Conservation (phyloP, 2,329 filamentous ascomycete species). For the Ceratocystis smalleyi region DNA sequence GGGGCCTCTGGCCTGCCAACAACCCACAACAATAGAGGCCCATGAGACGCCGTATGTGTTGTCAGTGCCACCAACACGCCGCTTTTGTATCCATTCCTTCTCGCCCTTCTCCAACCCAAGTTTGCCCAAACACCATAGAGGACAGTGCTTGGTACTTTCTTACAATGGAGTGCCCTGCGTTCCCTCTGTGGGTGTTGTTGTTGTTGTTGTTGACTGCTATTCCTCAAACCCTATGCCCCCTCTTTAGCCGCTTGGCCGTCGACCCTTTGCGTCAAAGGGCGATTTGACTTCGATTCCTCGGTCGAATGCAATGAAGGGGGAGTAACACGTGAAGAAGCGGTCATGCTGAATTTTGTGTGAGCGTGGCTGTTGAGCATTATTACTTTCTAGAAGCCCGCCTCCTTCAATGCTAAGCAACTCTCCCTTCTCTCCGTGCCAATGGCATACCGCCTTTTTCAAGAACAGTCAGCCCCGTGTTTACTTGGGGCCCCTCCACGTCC, state of each 20-base stretch:
- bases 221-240: too few species aligned
- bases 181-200: too few species aligned
- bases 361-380: background rate
- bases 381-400: background rate
- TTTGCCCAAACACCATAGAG: too few species aligned
- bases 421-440: background rate
- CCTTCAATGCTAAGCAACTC: background rate
- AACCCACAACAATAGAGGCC: too few species aligned
- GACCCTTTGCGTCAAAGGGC: background rate
- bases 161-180: too few species aligned
- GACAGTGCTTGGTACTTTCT: too few species aligned
- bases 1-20: too few species aligned
- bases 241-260: background rate
- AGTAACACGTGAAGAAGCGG: background rate
- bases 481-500: background rate
- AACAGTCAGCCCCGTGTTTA: background rate
- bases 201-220: too few species aligned
- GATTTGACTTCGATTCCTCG: background rate
- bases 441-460: background rate
- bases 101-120: background rate
- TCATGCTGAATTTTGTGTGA: background rate
- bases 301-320: background rate
- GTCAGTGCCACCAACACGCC: too few species aligned
- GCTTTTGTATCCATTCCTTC: background rate
- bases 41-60: too few species aligned